Conservation (phyloP, 306 rosid species). For the Fragaria ananassa region DNA sequence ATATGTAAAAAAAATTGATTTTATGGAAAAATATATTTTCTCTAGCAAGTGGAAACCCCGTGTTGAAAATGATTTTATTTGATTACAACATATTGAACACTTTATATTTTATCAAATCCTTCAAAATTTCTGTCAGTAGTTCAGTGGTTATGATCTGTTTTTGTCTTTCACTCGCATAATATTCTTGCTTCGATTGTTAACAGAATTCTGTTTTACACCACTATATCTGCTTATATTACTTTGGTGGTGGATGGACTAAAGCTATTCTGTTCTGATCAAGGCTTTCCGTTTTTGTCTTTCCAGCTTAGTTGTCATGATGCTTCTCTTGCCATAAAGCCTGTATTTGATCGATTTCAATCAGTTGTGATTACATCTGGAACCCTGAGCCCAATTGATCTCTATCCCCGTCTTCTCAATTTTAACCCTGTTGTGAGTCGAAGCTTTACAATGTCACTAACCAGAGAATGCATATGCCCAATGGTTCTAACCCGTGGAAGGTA, state of each 20-base stretch:
- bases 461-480: constrained; percentile 99
- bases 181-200: not conserved
- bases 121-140: not conserved
- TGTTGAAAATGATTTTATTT: not conserved
- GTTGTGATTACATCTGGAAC: constrained; percentile 96
- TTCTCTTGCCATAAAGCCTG: constrained; percentile 94
- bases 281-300: constrained; percentile 30
- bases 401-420: constrained; percentile 88
- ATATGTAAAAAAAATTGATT: not conserved
- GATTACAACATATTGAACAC: not conserved
- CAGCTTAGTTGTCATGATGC: constrained; percentile 99
- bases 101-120: not conserved
- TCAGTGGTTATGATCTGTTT: not conserved
- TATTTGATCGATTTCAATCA: constrained; percentile 90
- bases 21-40: not conserved
- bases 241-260: not conserved
- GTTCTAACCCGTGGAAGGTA: constrained; percentile 99
- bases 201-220: not conserved
- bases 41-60: not conserved
- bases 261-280: constrained; percentile 13
- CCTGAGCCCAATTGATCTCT: constrained; percentile 90
- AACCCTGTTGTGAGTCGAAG: constrained; percentile 95
- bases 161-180: not conserved
- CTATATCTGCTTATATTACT: not conserved
- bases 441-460: constrained; percentile 94